Evolutionary conservation across 371 early-diverging fungal species (phyloP).

Genomic region (Mortierella sp.): DNA sequence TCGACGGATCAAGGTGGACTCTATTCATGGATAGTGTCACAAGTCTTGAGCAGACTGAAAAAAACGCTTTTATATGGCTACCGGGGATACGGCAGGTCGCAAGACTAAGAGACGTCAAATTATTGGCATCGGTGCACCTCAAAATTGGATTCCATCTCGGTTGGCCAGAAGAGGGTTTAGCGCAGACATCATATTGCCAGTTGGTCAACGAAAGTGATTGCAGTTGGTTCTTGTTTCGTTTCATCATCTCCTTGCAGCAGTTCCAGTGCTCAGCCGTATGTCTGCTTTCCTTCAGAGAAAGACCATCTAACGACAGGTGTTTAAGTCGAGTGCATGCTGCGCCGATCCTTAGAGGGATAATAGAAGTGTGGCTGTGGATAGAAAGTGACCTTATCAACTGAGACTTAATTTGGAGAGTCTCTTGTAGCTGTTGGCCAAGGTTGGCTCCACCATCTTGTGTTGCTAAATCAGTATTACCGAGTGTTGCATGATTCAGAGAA

Average conservation of each 20-base stretch:
- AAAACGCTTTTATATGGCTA: slow-evolving; percentile 12
- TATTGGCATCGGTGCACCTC: neutral
- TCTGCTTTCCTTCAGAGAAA: neutral
- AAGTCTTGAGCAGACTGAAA: slow-evolving; percentile 11
- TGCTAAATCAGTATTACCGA: neutral
- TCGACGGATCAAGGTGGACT: neutral
- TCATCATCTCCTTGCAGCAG: neutral
- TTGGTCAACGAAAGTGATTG: neutral
- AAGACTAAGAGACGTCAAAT: neutral
- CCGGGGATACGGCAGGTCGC: slow-evolving; percentile 1
- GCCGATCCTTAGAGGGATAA: neutral
- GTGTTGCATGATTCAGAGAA: neutral
- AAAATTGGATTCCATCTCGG: neutral
- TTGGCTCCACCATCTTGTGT: neutral
- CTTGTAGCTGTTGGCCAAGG: neutral
- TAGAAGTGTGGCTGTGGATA: neutral
- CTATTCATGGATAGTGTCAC: neutral
- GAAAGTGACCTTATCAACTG: neutral
- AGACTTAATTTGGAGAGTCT: neutral
- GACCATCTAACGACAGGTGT: neutral
- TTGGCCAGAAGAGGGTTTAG: neutral
- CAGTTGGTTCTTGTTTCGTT: neutral
- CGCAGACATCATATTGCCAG: neutral
- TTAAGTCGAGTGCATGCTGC: neutral
- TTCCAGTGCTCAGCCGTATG: neutral